Conservation (phyloP, 305 asterid genomes). For the Fraxinus latifolia region DNA sequence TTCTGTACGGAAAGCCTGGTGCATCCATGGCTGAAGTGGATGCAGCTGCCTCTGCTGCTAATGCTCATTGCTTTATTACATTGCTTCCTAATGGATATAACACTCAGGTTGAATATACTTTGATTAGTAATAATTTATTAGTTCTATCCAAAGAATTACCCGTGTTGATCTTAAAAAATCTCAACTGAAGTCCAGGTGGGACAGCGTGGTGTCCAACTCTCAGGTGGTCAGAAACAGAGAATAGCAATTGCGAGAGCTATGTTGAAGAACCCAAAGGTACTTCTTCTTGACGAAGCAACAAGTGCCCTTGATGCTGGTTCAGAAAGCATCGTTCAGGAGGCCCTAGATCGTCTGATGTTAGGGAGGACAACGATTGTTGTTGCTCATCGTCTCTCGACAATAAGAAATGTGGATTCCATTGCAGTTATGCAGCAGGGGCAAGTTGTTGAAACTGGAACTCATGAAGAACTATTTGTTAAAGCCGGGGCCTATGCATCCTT, state of each 20-base stretch:
- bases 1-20: slow-evolving; percentile 85
- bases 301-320: slow-evolving; percentile 23
- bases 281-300: background rate
- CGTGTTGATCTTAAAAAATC: background rate
- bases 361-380: slow-evolving; percentile 91
- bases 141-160: background rate
- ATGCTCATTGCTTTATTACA: slow-evolving; percentile 88
- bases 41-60: slow-evolving; percentile 91
- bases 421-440: slow-evolving; percentile 94
- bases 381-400: slow-evolving; percentile 92
- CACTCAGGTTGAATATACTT: slow-evolving; percentile 54
- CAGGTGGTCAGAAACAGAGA: slow-evolving; percentile 1
- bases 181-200: background rate
- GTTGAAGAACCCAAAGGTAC: background rate
- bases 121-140: background rate
- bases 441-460: slow-evolving; percentile 92
- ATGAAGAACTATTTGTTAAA: slow-evolving; percentile 80
- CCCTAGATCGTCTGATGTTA: slow-evolving; percentile 86
- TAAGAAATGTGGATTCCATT: slow-evolving; percentile 77
- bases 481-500: slow-evolving; percentile 84
- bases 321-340: slow-evolving; percentile 89
- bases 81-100: slow-evolving; percentile 89
- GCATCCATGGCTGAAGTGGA: slow-evolving; percentile 93
- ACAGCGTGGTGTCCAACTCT: background rate
- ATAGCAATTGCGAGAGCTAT: slow-evolving; percentile 1